phyloP scores from a whole-genome alignment of 192 early-diverging fungal species.

The Coemansia sp. region DNA sequence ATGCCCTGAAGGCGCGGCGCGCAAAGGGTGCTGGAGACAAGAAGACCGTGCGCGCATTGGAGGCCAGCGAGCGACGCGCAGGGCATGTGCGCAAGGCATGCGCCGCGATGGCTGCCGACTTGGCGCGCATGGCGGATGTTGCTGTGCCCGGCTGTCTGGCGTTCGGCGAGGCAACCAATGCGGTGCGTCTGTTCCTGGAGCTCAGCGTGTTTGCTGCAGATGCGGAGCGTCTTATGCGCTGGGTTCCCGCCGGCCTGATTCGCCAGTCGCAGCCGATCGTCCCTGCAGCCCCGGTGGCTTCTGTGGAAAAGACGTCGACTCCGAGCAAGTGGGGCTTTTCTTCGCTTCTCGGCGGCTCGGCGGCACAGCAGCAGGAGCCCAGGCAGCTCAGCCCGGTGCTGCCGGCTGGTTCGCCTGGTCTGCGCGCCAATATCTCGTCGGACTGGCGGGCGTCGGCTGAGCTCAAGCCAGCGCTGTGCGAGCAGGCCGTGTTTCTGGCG shows the following conservation, averaged over 20 bases:
- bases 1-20: conserved; percentile 10
- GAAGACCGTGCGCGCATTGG: background rate
- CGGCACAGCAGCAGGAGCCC: background rate
- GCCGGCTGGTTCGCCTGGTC: background rate
- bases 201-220: conserved; percentile 44
- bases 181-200: conserved; percentile 43
- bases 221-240: conserved; percentile 44
- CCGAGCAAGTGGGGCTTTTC: conserved; percentile 40
- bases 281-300: background rate
- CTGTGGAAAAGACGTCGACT: conserved; percentile 5
- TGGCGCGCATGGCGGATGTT: conserved; percentile 1
- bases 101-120: conserved; percentile 1
- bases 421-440: background rate
- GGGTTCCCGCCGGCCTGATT: conserved; percentile 48
- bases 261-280: conserved; percentile 28
- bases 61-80: conserved; percentile 4
- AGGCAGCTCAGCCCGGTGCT: background rate
- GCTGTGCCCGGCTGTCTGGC: conserved; percentile 16
- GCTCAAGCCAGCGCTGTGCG: conserved; percentile 20
- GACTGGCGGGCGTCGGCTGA: conserved; percentile 17
- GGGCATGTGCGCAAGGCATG: conserved; percentile 9
- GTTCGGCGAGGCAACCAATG: conserved; percentile 39
- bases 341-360: conserved; percentile 24
- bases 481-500: conserved; percentile 50
- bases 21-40: background rate